phyloP scores from a whole-genome alignment of 2,329 filamentous ascomycete species.

The Fusarium fujikuroi region DNA sequence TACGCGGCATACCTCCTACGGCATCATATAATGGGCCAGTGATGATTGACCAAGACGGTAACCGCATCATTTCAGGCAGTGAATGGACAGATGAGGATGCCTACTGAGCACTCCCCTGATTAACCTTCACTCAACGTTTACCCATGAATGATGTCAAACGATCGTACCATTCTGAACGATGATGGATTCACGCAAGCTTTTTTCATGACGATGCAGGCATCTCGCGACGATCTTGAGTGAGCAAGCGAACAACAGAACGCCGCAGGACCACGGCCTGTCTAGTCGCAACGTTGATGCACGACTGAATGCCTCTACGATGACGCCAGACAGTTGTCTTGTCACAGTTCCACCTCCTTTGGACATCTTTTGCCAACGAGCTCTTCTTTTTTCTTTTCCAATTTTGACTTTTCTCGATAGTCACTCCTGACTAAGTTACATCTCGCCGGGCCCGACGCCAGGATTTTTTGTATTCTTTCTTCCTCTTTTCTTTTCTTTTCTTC shows the following conservation, averaged over 20 bases:
- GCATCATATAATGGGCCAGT: conserved; percentile 58
- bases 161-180: conserved; percentile 35
- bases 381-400: neutral
- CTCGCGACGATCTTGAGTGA: conserved; percentile 43
- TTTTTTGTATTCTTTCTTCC: conserved; percentile 22
- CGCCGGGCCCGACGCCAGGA: conserved; percentile 37
- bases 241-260: conserved; percentile 28
- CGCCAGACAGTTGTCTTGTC: conserved; percentile 20
- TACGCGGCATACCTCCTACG: conserved; percentile 63
- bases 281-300: conserved; percentile 25
- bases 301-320: conserved; percentile 26
- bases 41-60: conserved; percentile 67
- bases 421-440: conserved; percentile 30
- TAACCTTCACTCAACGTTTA: neutral
- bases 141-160: conserved; percentile 40
- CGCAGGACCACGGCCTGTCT: conserved; percentile 18
- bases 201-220: conserved; percentile 47
- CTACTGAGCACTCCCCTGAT: conserved; percentile 52
- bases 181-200: conserved; percentile 44
- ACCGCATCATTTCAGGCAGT: conserved; percentile 70
- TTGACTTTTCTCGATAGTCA: conserved; percentile 9
- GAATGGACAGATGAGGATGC: conserved; percentile 76
- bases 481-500: neutral
- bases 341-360: conserved; percentile 25
- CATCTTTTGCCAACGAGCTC: conserved; percentile 28